A percentile compares a stretch with the other conserved stretches of the same genome.
Conservation (phyloP, 176 grass and related monocot species). For the Cocos nucifera region DNA sequence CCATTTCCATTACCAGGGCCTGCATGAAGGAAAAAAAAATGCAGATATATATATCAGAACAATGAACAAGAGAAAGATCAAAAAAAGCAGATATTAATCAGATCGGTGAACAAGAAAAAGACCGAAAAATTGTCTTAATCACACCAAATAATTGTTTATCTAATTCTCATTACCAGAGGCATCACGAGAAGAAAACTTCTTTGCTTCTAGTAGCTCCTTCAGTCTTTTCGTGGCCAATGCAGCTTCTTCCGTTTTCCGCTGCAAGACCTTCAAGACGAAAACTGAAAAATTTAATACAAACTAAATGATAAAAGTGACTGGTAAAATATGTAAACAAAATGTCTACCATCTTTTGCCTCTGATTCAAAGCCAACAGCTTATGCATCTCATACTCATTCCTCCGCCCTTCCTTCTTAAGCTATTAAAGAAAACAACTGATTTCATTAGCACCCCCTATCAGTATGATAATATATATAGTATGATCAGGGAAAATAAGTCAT, state of each 20-base stretch:
- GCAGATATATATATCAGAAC: background rate
- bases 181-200: constrained; percentile 66
- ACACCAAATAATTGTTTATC: background rate
- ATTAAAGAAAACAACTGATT: constrained; percentile 9
- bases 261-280: constrained; percentile 51
- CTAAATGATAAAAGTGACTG: background rate
- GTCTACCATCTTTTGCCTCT: constrained; percentile 82
- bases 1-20: constrained; percentile 36
- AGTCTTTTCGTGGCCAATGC: constrained; percentile 62
- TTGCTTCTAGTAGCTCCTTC: constrained; percentile 78
- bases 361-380: constrained; percentile 84
- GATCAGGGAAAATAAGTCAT: too few species aligned
- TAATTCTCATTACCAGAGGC: constrained; percentile 31
- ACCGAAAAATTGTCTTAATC: too few species aligned
- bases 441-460: background rate
- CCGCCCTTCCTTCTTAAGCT: constrained; percentile 94
- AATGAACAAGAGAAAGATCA: constrained; percentile 3
- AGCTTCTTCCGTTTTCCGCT: constrained; percentile 96
- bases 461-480: too few species aligned
- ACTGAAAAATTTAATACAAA: background rate
- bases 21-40: background rate
- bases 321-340: background rate
- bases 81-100: background rate
- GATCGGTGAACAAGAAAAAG: constrained; percentile 5
- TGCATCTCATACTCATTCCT: constrained; percentile 96